Base-by-base conservation (phyloP, 768 basidiomycete species). In the Naganishia vaughanmartiniae region DNA sequence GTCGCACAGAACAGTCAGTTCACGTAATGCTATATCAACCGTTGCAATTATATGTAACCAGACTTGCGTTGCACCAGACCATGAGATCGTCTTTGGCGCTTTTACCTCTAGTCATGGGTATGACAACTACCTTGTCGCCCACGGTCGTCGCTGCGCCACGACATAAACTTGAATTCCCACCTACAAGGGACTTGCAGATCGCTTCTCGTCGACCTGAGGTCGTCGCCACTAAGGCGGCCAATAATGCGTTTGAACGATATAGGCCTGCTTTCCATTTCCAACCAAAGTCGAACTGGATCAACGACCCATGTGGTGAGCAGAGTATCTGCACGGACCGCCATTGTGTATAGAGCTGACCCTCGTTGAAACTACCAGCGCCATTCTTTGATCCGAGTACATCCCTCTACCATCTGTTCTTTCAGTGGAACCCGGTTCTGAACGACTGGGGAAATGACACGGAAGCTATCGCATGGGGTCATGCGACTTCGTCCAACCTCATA, bases 361-460 rank as follows among this genome's bases (percentile, higher is more conserved):
- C 4, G 46, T 26, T n/a, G n/a, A n/a, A 21, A n/a, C 12, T 45
- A 24, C 10, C 39, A 63, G 60, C 60, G 4, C 60, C 60, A 26
- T 63, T 63, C 42, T 63, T 42, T 45, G 60, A 63, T 15, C 60
- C 60, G 39, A 34, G 24, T 34, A 63, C 60, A 26, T 63, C 60
- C 19, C 60, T 63, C 6, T 63, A 63, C 60, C 60, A 63, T 45
- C 24, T 63, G 21, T 63, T 63, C 42, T 63, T 63, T n/a, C 60
- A 63, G 39, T 63, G 60, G 60, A 63, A 63, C 26, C 39, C 60
- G 1, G 39, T 42, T 1, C 24, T 63, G 39, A 63, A 63, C 33
- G 60, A 63, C 15, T 63, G 60, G 60, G 60, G 60, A 63, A 63
- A 63, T 36, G 60, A 63, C 33, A 63, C 31, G 10, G 24, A 42